Conservation (phyloP, 352 stramenopile genomes). For the Heterotrichella gracilis region DNA sequence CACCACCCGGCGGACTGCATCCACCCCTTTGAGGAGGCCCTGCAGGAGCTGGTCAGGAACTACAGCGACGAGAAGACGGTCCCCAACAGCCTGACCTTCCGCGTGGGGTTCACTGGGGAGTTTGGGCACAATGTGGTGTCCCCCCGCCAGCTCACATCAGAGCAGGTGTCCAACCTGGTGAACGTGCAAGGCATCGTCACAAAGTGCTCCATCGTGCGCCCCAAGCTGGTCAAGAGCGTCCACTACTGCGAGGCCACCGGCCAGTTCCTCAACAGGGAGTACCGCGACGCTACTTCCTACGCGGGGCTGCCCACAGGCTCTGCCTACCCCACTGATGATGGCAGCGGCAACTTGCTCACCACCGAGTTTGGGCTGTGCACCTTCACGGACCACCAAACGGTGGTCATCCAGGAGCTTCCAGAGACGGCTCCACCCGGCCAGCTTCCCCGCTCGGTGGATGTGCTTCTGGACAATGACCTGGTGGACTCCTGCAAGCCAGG, state of each 20-base stretch:
- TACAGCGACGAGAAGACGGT: neutral
- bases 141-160: conserved; percentile 53
- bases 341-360: conserved; percentile 70
- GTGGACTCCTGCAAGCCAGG: conserved; percentile 92
- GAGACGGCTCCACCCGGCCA: conserved; percentile 79
- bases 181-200: conserved; percentile 95
- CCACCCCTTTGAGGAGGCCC: conserved; percentile 32
- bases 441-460: conserved; percentile 72
- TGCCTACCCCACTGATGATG: conserved; percentile 70
- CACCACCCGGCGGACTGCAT: conserved; percentile 41
- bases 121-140: conserved; percentile 59
- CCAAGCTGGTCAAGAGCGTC: conserved; percentile 78
- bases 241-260: conserved; percentile 89
- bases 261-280: conserved; percentile 30
- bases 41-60: conserved; percentile 15
- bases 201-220: conserved; percentile 72
- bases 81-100: conserved; percentile 24
- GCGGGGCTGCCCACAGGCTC: conserved; percentile 41
- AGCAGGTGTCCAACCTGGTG: conserved; percentile 60
- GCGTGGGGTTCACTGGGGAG: conserved; percentile 54
- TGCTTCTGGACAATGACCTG: conserved; percentile 87
- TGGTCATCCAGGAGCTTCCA: conserved; percentile 62
- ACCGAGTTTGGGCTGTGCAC: conserved; percentile 82
- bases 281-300: conserved; percentile 76
- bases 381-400: conserved; percentile 92